Percentiles rank a stretch among this genome's conserved stretches.
Evolutionary conservation across 1,284 basidiomycete genomes (phyloP).

Genomic region (Ustilago crameri): DNA sequence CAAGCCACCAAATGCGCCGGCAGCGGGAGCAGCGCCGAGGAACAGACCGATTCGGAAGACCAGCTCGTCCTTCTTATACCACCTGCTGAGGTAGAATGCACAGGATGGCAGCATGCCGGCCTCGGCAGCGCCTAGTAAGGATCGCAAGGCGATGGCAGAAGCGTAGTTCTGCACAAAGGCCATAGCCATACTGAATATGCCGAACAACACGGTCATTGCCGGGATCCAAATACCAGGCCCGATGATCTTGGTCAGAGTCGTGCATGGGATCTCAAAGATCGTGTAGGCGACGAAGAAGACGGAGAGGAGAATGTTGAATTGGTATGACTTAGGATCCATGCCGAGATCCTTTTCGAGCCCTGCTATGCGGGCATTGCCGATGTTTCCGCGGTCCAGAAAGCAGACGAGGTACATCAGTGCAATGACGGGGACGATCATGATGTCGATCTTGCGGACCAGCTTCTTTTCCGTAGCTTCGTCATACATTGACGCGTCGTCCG

Average conservation of each 20-base stretch:
- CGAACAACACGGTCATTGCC: conserved; percentile 74
- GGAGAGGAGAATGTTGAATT: conserved; percentile 46
- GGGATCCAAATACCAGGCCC: conserved; percentile 75
- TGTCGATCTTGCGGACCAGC: conserved; percentile 1
- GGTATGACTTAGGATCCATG: conserved; percentile 38
- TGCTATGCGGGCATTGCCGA: conserved; percentile 46
- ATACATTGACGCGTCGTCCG: background rate
- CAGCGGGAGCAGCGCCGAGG: conserved; percentile 57
- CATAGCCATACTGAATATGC: conserved; percentile 74
- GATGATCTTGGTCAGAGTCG: conserved; percentile 72
- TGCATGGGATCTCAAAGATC: conserved; percentile 53
- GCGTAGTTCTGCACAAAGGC: conserved; percentile 73
- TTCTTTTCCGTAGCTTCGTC: background rate
- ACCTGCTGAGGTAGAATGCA: conserved; percentile 75
- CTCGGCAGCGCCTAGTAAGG: conserved; percentile 69
- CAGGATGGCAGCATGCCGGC: conserved; percentile 73
- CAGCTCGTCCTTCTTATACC: conserved; percentile 74
- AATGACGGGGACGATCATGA: background rate
- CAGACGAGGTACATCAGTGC: background rate
- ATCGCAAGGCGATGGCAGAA: conserved; percentile 74
- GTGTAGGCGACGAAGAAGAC: conserved; percentile 59
- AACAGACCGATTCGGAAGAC: conserved; percentile 75
- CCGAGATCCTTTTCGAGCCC: conserved; percentile 51
- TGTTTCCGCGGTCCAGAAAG: background rate
- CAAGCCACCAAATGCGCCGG: conserved; percentile 62